Evolutionary conservation across 441 rosid species (phyloP), one percentile per base, ranked within the genome.

Genomic region (Gossypium gossypioides): DNA sequence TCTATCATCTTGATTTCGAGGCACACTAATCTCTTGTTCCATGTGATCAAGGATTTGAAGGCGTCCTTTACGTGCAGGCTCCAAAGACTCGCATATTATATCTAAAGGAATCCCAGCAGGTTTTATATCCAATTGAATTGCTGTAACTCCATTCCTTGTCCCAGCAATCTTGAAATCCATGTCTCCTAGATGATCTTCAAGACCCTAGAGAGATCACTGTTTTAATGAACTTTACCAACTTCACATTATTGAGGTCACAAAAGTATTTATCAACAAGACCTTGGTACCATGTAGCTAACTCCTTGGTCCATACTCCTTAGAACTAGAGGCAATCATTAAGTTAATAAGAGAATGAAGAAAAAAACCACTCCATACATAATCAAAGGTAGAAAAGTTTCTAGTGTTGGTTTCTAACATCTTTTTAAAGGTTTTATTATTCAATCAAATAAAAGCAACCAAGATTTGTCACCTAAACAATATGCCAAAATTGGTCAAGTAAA

Each of bases 161-260:
- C 99, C 99, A 27, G 97, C 93, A 76, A 92, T 89, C 85, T 95
- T 95, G 81, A 92, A 91, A 78, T 95, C 99, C 97, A 95, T 95
- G 78, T 95, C 99, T 76, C 98, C 99, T 8, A 92, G 79, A 84
- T 95, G 99, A 84, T 95, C 99, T 89, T 95, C 98, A 58, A 95
- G 81, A 72, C 99, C 99, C 98, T 95, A 77, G 29, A 67, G 73
- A 75, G 42, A 50, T 44, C 72, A 72, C 68, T 52, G 59, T 56
- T 65, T 50, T 61, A 75, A 72, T 68, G 42, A 75, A 71, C 37
- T 42, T 71, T 69, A 61, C 21, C 12, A 80, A 66, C 66, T 60
- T 69, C 54, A 46, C 32, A 65, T 42, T 34, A 40, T 50, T 29
- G 42, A 72, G 27, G 25, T 19, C 74, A 44, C n/a, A 59, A 56